Base-by-base conservation (phyloP, 768 basidiomycete species). In the Tremella mesenterica region DNA sequence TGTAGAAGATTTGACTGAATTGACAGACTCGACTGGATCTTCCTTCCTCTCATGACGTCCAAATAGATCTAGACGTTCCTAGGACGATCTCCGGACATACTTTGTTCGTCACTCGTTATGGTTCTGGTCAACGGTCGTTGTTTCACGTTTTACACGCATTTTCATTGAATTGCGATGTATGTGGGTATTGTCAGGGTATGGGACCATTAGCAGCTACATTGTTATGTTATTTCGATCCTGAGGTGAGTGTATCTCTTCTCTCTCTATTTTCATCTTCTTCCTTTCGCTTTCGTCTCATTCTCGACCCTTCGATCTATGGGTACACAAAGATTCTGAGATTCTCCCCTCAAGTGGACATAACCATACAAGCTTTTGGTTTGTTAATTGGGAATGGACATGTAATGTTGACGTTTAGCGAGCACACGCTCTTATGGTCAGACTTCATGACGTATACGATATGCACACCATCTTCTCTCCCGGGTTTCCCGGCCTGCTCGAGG, bases 151-250 rank as follows among this genome's bases (percentile, higher is more conserved):
- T 97, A 25, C 95, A 97, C 72, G 81, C 81, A 47, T 91, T 95
- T 70, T 92, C 90, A 1, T 78, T 92, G 18, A 77, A 78, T n/a
- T 96, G 93, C 74, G 72, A 77, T 16, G 77, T 80, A 10, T 97
- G 95, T 57, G 93, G 93, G 14, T 99, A 99, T 70, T 91, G 92
- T 34, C 95, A 99, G 75, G 95, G 95, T 56, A 99, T 99, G 95
- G 92, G 95, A 1, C 88, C 93, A 5, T 87, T 99, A 53, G 89
- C 93, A 0, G 87, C 92, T 0, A 96, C 91, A 1, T 79, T 99
- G 20, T 80, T 96, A 12, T 91, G 86, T 75, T 97, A 97, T 72
- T 85, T 90, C 70, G 84, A 85, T 58, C 89, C 95, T 7, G 87
- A 90, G 67, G 77, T 77, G 36, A 53, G 73, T 62, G 14, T 6